These are phyloP conservation scores for Beta lomatogona DNA, from an alignment of 179 eudicot genomes.

Conservation along the genomic window DNA sequence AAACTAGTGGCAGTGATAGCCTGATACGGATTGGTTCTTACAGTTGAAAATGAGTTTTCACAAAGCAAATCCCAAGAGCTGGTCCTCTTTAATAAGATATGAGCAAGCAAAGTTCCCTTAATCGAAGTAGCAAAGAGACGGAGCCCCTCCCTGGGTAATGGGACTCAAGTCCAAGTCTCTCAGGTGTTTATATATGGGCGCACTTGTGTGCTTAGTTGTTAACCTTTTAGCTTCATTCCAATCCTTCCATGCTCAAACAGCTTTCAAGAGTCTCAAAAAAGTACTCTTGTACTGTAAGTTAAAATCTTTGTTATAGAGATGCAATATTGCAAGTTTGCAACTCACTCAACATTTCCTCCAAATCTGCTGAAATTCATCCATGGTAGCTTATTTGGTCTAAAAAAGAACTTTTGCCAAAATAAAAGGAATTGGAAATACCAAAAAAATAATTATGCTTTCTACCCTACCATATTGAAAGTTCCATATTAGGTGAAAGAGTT, in stretches of 20 bases:
- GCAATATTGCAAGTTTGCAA: neutral
- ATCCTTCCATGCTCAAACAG: no score
- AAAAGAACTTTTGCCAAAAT: neutral
- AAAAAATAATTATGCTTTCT: neutral
- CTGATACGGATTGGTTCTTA: no score
- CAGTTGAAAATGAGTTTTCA: neutral
- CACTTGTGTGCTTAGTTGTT: no score
- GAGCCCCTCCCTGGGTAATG: no score
- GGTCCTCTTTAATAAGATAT: neutral
- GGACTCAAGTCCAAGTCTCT: no score
- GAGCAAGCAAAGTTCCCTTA: no score
- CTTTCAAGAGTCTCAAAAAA: no score
- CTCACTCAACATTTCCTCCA: neutral
- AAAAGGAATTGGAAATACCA: neutral
- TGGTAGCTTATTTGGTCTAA: neutral
- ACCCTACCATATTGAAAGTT: neutral
- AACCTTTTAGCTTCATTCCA: no score
- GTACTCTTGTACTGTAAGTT: neutral
- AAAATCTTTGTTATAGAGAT: neutral
- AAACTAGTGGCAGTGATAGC: no score
- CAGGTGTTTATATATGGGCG: no score
- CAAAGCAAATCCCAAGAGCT: neutral
- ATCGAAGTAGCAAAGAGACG: no score
- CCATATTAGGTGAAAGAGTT: neutral
- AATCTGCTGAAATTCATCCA: neutral